Base-by-base conservation (phyloP, 1,139 yeast genomes). In the Candida sp. region DNA sequence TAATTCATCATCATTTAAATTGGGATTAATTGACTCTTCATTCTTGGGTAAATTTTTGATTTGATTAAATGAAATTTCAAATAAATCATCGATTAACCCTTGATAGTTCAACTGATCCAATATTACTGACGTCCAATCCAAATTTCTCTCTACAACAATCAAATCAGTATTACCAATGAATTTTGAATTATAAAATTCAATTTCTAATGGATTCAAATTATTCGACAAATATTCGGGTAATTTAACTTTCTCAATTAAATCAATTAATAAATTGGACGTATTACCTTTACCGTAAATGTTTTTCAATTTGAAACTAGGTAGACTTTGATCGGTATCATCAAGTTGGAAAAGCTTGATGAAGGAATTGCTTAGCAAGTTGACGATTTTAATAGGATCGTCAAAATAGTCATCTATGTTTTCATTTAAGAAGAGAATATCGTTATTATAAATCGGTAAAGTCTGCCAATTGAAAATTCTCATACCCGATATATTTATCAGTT, bases 61-160 rank as follows among this genome's bases (percentile, higher is more conserved):
- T 23, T 68, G 64, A 7, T 79, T 69, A 37, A 73, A 67, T 42
- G 79, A 77, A 25, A 82, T 63, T 3, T 77, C 68, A 53, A 82
- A 73, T 22, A 82, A 62, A 56, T 90, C 97, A 58, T 88, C 91
- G 21, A 90, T 70, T 11, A 93, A 68, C 0, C 99, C 99, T 32
- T 80, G 75, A 58, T 91, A 93, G 2, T 89, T 87, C 52, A 90
- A 66, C 55, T 93, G 97, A 32, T 83, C 81, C 48, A 89, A 66
- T 11, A 88, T 57, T 2, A 90, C 84, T 0, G 96, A 81, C 5
- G 85, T 59, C 40, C 80, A 74, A 63, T 93, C 99, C 30, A 83
- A 60, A 45, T 82, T 79, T 42, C 99, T 70, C 57, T 93, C 99
- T 21, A 93, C 56, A 1, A 91, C 83, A 12, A 93, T 75, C 39